Base-by-base conservation (phyloP, 139 green algal species). In the Closterium sp. region DNA sequence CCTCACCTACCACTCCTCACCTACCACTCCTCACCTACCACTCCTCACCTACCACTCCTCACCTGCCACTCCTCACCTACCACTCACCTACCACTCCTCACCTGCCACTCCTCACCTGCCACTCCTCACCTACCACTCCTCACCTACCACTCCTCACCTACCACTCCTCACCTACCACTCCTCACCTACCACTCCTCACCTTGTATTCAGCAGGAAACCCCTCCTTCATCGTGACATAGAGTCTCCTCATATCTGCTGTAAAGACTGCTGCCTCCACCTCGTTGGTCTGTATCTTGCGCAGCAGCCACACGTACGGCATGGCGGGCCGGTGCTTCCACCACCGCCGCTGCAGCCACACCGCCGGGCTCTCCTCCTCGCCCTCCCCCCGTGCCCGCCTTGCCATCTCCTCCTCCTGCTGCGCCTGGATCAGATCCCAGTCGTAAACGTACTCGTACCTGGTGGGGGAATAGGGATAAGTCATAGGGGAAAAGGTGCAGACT, bases 291-390 rank as follows among this genome's bases (percentile, higher is more conserved):
- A 88, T 88, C 32, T 36, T 88, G 33, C 55, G 30, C n/a, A 88
- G 30, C 33, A 88, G 32, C 85, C 85, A 88, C 33, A 33, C 28
- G 85, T 88, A 88, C 33, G 32, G 32, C 85, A 88, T 88, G 33
- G 16, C 33, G 1, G 85, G 85, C 25, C 85, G 85, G 85, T 88
- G 9, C 85, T 88, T 88, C 85, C 85, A 88, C 85, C 85, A 88
- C 85, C 32, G 85, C 33, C 85, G 85, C 33, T n/a, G n/a, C 34
- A 33, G 23, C 85, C 85, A 88, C 81, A 33, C 81, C 0, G 81
- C 81, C 28, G 81, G 43, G 43, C 43, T 69, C 12, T 69, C 43
- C 43, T 12, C 43, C 43, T 69, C 43, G 43, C 43, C 43, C 43
- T 69, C 43, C 43, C 43, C 43, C 43, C 43, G 5, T 2, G 43